phyloP scores from a whole-genome alignment of 768 basidiomycete species.

The Kwoniella newhampshirensis region DNA sequence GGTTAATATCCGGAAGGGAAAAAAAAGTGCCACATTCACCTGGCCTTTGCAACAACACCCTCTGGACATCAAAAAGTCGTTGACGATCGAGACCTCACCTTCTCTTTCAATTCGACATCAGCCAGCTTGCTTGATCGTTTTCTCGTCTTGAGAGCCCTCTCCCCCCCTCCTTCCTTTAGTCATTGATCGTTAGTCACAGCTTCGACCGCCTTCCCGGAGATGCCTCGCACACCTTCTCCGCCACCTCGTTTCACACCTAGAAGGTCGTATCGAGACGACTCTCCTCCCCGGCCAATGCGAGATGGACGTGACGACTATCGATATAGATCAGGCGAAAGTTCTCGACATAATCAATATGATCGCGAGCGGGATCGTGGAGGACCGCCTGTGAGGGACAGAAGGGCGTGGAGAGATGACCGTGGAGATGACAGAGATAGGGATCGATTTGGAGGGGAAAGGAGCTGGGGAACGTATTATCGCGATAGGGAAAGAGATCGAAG shows the following conservation, averaged over 20 bases:
- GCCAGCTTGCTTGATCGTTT: too few relatives aligned
- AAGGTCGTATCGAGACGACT: slow-evolving; percentile 13
- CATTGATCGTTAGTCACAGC: too few relatives aligned
- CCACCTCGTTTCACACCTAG: slow-evolving; percentile 10
- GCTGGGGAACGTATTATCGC: slow-evolving; percentile 2
- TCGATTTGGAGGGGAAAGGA: slow-evolving; percentile 3
- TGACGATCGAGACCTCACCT: too few relatives aligned
- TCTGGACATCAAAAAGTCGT: too few relatives aligned
- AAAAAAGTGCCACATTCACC: too few relatives aligned
- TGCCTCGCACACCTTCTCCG: slow-evolving; percentile 32
- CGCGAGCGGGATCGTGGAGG: not conserved
- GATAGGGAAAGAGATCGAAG: too few relatives aligned
- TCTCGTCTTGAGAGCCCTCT: too few relatives aligned
- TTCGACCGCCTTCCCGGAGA: too few relatives aligned
- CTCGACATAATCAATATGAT: slow-evolving; percentile 8
- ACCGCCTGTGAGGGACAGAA: not conserved
- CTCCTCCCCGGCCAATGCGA: slow-evolving; percentile 7
- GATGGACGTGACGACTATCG: slow-evolving; percentile 16
- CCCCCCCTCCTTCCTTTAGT: too few relatives aligned
- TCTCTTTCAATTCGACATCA: too few relatives aligned
- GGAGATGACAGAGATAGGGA: slow-evolving; percentile 4
- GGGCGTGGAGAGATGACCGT: slow-evolving; percentile 1
- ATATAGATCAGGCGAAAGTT: slow-evolving; percentile 13
- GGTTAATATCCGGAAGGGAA: slow-evolving; percentile 15
- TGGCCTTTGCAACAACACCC: too few relatives aligned